phyloP scores from a whole-genome alignment of 495 filamentous ascomycete species.

The Penicillium goetzii region DNA sequence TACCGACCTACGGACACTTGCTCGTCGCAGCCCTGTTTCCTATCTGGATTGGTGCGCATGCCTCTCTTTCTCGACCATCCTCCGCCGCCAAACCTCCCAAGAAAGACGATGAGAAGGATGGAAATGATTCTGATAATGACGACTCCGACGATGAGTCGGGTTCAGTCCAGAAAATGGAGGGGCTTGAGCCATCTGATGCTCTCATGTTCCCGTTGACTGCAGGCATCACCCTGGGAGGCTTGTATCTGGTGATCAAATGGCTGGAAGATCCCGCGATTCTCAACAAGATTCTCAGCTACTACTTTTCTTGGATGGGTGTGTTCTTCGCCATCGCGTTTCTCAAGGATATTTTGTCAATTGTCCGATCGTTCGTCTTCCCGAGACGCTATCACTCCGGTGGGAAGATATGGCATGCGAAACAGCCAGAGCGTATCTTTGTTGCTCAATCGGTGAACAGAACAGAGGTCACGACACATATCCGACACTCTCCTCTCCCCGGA shows the following conservation, averaged over 20 bases:
- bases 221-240: conserved; percentile 67
- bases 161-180: conserved; percentile 65
- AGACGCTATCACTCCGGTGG: conserved; percentile 45
- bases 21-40: conserved; percentile 70
- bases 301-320: conserved; percentile 80
- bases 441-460: conserved; percentile 14
- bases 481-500: conserved; percentile 57
- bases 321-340: conserved; percentile 71
- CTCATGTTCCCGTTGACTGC: conserved; percentile 86
- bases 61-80: conserved; percentile 72
- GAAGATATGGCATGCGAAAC: conserved; percentile 43
- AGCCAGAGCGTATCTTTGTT: conserved; percentile 37
- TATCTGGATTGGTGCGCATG: conserved; percentile 72
- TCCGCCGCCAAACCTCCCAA: conserved; percentile 71
- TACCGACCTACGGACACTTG: conserved; percentile 71
- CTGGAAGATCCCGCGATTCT: conserved; percentile 78
- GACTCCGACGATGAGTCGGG: conserved; percentile 54
- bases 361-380: conserved; percentile 75
- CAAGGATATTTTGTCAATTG: conserved; percentile 66
- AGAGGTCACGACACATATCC: conserved; percentile 20
- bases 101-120: conserved; percentile 44
- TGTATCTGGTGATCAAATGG: conserved; percentile 91
- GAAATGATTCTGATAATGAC: conserved; percentile 56
- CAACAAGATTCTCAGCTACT: conserved; percentile 82
- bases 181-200: conserved; percentile 78